Conservation (phyloP, 805 yeast species). For the Candida montana region DNA sequence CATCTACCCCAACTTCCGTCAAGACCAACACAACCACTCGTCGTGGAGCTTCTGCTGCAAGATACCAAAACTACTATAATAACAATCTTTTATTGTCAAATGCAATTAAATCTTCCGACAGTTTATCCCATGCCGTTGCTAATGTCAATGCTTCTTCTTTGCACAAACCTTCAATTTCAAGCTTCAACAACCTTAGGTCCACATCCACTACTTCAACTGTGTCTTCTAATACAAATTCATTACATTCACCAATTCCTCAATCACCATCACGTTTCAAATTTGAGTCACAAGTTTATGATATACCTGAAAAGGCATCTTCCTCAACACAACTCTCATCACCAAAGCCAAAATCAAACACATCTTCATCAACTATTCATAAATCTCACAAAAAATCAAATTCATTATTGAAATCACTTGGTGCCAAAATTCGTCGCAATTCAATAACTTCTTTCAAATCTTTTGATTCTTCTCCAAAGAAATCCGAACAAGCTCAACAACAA, state of each 20-base stretch:
- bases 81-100: constrained; percentile 38
- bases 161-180: constrained; percentile 19
- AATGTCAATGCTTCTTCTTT: constrained; percentile 6
- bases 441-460: constrained; percentile 10
- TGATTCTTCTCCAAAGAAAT: background rate
- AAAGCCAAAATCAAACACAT: background rate
- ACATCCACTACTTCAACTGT: constrained; percentile 2
- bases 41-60: constrained; percentile 40
- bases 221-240: constrained; percentile 14
- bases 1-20: constrained; percentile 27
- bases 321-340: constrained; percentile 4
- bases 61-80: constrained; percentile 45
- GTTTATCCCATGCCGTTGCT: constrained; percentile 16
- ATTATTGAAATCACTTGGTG: constrained; percentile 14
- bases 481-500: background rate
- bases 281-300: constrained; percentile 34
- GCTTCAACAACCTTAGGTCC: constrained; percentile 17
- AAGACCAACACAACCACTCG: constrained; percentile 17
- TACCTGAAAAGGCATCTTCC: constrained; percentile 19
- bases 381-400: constrained; percentile 23
- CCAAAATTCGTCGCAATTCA: constrained; percentile 18
- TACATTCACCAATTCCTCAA: constrained; percentile 11
- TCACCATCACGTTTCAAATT: constrained; percentile 29
- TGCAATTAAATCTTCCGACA: constrained; percentile 39
- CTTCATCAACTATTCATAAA: constrained; percentile 1